Evolutionary conservation across 2,329 filamentous ascomycete genomes (phyloP), one percentile per base, ranked within the genome.

Genomic region (Microascus cirrosus): DNA sequence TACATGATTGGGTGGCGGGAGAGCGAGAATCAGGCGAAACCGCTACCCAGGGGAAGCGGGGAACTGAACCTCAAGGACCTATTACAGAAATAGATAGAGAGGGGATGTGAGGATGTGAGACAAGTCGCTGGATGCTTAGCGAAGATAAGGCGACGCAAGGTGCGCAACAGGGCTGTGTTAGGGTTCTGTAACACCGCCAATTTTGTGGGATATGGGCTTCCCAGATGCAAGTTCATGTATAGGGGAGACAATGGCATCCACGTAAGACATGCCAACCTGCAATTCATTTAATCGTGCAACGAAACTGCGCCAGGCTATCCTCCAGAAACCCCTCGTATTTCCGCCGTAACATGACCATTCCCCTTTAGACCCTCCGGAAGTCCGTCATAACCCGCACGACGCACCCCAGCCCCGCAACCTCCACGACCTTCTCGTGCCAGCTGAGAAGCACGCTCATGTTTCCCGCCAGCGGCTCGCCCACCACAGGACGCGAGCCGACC

Each of bases 1-100:
- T 96, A 94, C 71, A 96, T 97, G 92, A 99, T 99, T 71, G 94
- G 94, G 0, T 99, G 94, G 94, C 95, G 93, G 69, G 89, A 92
- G 63, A 86, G 89, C 1, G 80, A 81, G 34, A 82, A 85, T 57
- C 92, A 97, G 73, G 78, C 86, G 2, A 78, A 93, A 71, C 92
- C 94, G 5, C 73, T 97, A 59, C 74, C 86, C 63, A 82, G 94
- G 63, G 94, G 94, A 0, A 95, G 87, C 62, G 94, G 90, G 11
- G 79, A 96, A 68, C 75, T 96, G 50, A 96, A 89, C 70, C 79
- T 99, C 61, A 95, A 94, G 71, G 92, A 97, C 70, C 77, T 96
- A 20, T 65, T 84, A 50, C 77, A 82, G 53, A 77, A 77, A 59
- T 76, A 69, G 56, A 56, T 8, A 24, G 35, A 48, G 45, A n/a